Base-by-base conservation (phyloP, 176 grass and related monocot species). In the Olyra latifolia region DNA sequence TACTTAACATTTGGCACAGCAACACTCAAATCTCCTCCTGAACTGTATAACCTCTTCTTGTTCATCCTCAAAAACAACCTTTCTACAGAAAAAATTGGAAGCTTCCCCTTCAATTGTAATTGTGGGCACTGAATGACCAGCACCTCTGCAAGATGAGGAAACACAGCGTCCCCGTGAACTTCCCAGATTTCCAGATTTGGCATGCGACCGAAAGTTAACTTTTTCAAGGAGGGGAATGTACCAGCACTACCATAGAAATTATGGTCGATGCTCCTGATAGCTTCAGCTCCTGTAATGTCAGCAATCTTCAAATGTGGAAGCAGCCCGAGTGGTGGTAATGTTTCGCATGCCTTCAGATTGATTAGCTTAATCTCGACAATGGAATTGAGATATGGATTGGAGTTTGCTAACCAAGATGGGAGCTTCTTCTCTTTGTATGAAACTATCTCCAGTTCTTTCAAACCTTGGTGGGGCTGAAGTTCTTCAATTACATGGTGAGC, bases 81-180 rank as follows among this genome's bases (percentile, higher is more conserved):
- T 38, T 27, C 10, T 8, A 73, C 8, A 2, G 80, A 82, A n/a
- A n/a, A n/a, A n/a, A n/a, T n/a, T 19, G 29, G 80, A 23, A 82
- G 30, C 30, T 74, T 57, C 56, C 74, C 49, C 1, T 54, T 10
- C 69, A 82, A n/a, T 53, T 29, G n/a, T 65, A 82, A 8, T 42
- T 82, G 62, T 3, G 80, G 80, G 80, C 80, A 82, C 12, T 82
- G 80, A 13, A 82, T 82, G 57, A 82, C 27, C 39, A 0, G 15
- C 29, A 72, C 22, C 40, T 72, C 56, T 62, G 3, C 0, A 0
- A 82, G 57, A 12, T 10, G 2, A 15, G 69, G 69, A 40, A 82
- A 82, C 7, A 38, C 19, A 72, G 0, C 25, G 0, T 1, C 0
- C 19, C 55, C 62, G 27, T 53, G 52, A 4, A 35, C 32, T 4